These are phyloP conservation scores for Cryphonectria nitschkei DNA, from an alignment of 2,329 filamentous ascomycete genomes.

Conservation along the genomic window DNA sequence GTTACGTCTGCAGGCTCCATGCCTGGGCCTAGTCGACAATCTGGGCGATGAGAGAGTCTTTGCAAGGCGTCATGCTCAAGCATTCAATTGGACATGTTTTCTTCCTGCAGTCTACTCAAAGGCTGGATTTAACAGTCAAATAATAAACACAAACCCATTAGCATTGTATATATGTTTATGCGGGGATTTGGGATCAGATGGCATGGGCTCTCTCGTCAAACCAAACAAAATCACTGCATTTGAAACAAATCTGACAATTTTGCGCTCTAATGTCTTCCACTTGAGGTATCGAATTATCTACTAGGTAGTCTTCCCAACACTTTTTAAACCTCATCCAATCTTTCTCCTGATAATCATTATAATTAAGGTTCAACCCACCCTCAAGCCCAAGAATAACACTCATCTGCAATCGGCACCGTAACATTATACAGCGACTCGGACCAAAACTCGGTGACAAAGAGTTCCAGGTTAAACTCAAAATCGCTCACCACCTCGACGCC, in stretches of 20 bases:
- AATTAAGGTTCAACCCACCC: too few relatives aligned
- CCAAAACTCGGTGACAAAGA: conserved; percentile 36
- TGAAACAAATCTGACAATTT: too few relatives aligned
- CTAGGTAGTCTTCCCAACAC: background rate
- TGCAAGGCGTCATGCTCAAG: background rate
- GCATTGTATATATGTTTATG: too few relatives aligned
- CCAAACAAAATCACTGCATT: too few relatives aligned
- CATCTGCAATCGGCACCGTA: conserved; percentile 34
- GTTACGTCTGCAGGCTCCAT: background rate
- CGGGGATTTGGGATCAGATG: too few relatives aligned
- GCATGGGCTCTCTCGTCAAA: too few relatives aligned
- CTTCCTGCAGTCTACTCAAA: too few relatives aligned
- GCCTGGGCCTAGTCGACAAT: background rate
- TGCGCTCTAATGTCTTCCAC: too few relatives aligned
- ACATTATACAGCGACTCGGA: conserved; percentile 34
- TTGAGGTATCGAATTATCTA: background rate
- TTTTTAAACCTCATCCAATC: background rate
- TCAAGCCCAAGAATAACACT: conserved; percentile 35
- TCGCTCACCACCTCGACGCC: conserved; percentile 34
- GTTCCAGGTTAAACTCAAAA: conserved; percentile 35
- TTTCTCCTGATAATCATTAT: background rate
- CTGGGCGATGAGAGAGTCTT: background rate
- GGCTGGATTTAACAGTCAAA: too few relatives aligned
- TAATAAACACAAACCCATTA: too few relatives aligned
- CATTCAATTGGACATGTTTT: too few relatives aligned